These are phyloP conservation scores for Globisporangium lucens DNA, from an alignment of 352 stramenopile genomes.

Conservation along the genomic window DNA sequence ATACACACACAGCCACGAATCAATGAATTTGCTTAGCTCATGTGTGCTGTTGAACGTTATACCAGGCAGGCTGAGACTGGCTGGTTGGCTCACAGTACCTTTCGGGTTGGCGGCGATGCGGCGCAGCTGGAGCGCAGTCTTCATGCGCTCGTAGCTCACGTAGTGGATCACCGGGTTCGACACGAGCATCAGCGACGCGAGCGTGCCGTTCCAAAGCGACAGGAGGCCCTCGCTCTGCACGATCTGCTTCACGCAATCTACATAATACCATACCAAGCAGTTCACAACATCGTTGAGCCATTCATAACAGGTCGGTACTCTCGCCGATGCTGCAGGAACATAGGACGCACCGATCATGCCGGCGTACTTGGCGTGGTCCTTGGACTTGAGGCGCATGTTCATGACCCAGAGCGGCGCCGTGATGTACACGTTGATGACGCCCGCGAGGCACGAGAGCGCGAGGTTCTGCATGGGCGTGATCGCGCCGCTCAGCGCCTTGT, in stretches of 20 bases:
- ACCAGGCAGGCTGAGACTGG: too few species aligned
- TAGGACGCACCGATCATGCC: constrained; percentile 28
- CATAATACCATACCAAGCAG: background rate
- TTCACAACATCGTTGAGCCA: constrained; percentile 14
- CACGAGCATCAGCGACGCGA: constrained; percentile 90
- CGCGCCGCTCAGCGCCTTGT: constrained; percentile 28
- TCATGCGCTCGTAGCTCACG: constrained; percentile 93
- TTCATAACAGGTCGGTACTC: background rate
- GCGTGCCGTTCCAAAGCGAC: constrained; percentile 91
- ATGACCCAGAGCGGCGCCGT: constrained; percentile 92
- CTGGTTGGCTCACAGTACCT: constrained; percentile 2
- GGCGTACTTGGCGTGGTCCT: constrained; percentile 63
- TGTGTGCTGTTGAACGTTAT: too few species aligned
- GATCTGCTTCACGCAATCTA: constrained; percentile 55
- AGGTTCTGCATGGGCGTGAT: constrained; percentile 62
- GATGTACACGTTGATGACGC: constrained; percentile 84
- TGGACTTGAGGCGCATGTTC: constrained; percentile 91
- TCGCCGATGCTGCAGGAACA: too few species aligned
- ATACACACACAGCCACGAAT: background rate
- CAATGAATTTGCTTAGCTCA: background rate
- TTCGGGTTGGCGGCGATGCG: constrained; percentile 17
- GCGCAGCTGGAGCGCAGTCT: constrained; percentile 57
- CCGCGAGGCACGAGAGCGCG: constrained; percentile 62
- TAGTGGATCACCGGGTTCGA: constrained; percentile 96
- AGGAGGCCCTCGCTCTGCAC: constrained; percentile 67